A percentile compares a stretch with the other conserved stretches of the same genome.
Evolutionary conservation across 192 early-diverging fungal genomes (phyloP).

Genomic region (Umbelopsis isabellina): DNA sequence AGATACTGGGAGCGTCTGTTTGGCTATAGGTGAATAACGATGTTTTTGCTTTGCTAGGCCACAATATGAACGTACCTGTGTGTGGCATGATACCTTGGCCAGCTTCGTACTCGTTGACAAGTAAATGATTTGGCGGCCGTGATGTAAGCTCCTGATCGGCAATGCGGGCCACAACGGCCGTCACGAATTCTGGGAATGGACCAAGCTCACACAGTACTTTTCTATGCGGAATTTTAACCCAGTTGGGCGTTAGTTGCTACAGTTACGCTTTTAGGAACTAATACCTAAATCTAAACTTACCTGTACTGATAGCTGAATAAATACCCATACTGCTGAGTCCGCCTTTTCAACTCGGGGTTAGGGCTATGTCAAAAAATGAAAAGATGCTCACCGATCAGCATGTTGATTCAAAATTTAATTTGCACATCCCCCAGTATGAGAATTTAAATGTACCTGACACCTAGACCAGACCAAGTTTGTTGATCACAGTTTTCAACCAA

Average conservation of each 20-base stretch:
- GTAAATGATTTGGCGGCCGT: conserved; percentile 51
- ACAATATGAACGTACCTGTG: conserved; percentile 28
- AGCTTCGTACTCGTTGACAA: conserved; percentile 68
- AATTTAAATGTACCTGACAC: conserved; percentile 39
- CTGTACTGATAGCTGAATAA: conserved; percentile 65
- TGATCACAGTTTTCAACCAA: conserved; percentile 48
- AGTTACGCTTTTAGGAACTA: background rate
- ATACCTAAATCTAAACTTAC: conserved; percentile 33
- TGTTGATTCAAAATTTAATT: too few relatives aligned
- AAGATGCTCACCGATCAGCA: background rate
- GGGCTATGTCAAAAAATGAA: conserved; percentile 40
- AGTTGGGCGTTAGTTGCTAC: background rate
- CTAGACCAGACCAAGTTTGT: conserved; percentile 57
- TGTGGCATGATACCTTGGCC: conserved; percentile 73
- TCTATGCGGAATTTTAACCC: conserved; percentile 35
- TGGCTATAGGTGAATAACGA: conserved; percentile 1
- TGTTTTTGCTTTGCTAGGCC: background rate
- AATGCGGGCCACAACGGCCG: conserved; percentile 50
- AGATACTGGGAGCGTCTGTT: conserved; percentile 56
- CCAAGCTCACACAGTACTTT: conserved; percentile 56
- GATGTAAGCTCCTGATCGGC: conserved; percentile 42
- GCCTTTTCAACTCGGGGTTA: conserved; percentile 67
- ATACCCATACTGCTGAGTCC: conserved; percentile 73
- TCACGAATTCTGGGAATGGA: conserved; percentile 51
- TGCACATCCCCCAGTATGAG: too few relatives aligned